phyloP scores from a whole-genome alignment of 2,329 filamentous ascomycete species.

The Ceratocystis diversiconidia region DNA sequence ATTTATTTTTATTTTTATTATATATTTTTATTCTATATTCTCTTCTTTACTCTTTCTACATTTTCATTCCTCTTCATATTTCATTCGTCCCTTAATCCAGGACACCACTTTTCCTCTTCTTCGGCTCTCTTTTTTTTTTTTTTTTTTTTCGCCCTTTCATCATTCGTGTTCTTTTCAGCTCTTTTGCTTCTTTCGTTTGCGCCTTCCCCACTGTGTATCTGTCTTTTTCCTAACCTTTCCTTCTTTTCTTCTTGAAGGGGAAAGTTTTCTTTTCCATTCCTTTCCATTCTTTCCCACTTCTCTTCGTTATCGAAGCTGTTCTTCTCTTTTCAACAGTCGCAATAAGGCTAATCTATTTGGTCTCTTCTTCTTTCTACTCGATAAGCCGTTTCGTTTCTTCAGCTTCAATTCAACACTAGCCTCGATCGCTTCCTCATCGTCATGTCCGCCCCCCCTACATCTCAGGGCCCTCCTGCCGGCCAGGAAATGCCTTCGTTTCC shows the following conservation, averaged over 20 bases:
- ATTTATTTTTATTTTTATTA: not conserved
- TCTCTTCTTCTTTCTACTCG: not conserved
- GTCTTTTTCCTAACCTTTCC: not conserved
- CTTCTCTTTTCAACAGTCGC: not conserved
- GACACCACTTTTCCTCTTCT: constrained; percentile 6
- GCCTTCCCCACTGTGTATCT: constrained; percentile 2
- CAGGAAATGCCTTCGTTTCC: constrained; percentile 7
- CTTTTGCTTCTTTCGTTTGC: not conserved
- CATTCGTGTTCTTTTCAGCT: constrained; percentile 3
- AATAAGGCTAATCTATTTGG: not conserved
- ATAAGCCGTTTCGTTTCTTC: not conserved
- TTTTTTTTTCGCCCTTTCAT: not conserved
- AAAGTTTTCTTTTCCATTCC: not conserved
- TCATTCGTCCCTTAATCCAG: too few relatives aligned
- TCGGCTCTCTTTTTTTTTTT: not conserved
- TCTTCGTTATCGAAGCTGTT: not conserved
- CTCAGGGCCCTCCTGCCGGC: constrained; percentile 1
- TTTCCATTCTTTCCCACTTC: not conserved
- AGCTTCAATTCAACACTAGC: not conserved
- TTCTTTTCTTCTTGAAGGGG: not conserved
- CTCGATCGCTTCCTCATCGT: not conserved
- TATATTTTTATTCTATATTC: not conserved
- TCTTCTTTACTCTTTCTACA: not conserved
- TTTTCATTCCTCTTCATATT: not conserved
- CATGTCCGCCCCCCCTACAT: not conserved